These are phyloP conservation scores for Penicillium janthinellum DNA, from an alignment of 2,329 filamentous ascomycete genomes.

Conservation along the genomic window DNA sequence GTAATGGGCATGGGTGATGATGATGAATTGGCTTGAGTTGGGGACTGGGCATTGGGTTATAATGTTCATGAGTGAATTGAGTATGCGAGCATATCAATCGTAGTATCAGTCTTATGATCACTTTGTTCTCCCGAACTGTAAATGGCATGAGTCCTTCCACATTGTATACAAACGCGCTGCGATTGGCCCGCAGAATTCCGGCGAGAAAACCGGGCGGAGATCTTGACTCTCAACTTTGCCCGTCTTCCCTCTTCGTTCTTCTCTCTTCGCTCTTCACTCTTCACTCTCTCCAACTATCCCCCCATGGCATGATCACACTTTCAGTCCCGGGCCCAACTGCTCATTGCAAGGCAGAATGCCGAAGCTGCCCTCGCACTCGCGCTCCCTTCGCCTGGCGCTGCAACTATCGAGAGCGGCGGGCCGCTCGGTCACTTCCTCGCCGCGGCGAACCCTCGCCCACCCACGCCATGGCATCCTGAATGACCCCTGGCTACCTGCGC, in stretches of 20 bases:
- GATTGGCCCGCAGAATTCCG: conserved; percentile 20
- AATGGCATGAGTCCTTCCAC: not conserved
- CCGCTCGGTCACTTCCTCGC: conserved; percentile 32
- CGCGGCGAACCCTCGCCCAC: conserved; percentile 37
- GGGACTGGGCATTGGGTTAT: not conserved
- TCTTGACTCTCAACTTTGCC: conserved; percentile 8
- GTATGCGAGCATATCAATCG: not conserved
- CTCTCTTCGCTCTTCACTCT: not conserved
- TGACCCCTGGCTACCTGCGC: conserved; percentile 38
- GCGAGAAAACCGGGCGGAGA: conserved; percentile 11
- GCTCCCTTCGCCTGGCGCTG: conserved; percentile 13
- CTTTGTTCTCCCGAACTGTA: not conserved
- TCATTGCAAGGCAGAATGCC: conserved; percentile 31
- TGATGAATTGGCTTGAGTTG: conserved; percentile 41
- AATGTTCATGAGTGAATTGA: not conserved
- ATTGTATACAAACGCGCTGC: conserved; percentile 17
- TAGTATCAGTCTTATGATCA: no score
- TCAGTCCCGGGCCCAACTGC: not conserved
- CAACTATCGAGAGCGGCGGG: conserved; percentile 15
- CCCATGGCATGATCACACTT: conserved; percentile 20
- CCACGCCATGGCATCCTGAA: conserved; percentile 39
- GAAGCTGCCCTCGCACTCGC: conserved; percentile 26
- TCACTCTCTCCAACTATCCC: not conserved
- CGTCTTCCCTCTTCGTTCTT: conserved; percentile 7
- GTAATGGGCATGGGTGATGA: conserved; percentile 63